Evolutionary conservation across 495 filamentous ascomycete species (phyloP).

Genomic region (Penicillium turbatum): DNA sequence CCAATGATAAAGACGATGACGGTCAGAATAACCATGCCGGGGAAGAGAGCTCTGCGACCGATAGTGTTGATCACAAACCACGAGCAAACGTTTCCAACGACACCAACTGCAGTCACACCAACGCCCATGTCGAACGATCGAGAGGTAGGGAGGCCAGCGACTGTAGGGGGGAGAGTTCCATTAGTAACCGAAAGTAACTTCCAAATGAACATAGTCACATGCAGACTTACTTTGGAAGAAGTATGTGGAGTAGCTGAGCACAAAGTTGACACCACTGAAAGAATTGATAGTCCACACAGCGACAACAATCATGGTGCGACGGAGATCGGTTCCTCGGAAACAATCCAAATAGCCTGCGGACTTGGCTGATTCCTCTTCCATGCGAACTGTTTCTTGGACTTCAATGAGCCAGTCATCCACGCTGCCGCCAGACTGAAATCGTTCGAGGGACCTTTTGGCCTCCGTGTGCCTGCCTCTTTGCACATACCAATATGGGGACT

Average conservation of each 20-base stretch:
- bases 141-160: constrained; percentile 10
- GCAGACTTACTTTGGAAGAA: constrained; percentile 13
- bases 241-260: constrained; percentile 10
- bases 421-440: constrained; percentile 23
- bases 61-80: constrained; percentile 9
- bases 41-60: constrained; percentile 6
- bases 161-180: neutral
- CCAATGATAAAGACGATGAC: constrained; percentile 7
- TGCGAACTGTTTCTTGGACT: constrained; percentile 28
- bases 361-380: constrained; percentile 27
- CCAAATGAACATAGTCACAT: too few species aligned
- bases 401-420: constrained; percentile 14
- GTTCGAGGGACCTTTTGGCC: constrained; percentile 29
- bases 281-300: constrained; percentile 29
- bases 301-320: constrained; percentile 43
- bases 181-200: neutral
- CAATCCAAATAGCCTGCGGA: constrained; percentile 37
- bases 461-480: constrained; percentile 33
- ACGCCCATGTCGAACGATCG: constrained; percentile 11
- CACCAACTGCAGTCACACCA: constrained; percentile 10
- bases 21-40: constrained; percentile 4
- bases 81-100: constrained; percentile 10
- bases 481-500: constrained; percentile 46
- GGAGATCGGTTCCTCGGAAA: constrained; percentile 40
- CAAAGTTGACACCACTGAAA: constrained; percentile 11